Conservation (phyloP, 495 filamentous ascomycete species). For the Neurospora sp. region DNA sequence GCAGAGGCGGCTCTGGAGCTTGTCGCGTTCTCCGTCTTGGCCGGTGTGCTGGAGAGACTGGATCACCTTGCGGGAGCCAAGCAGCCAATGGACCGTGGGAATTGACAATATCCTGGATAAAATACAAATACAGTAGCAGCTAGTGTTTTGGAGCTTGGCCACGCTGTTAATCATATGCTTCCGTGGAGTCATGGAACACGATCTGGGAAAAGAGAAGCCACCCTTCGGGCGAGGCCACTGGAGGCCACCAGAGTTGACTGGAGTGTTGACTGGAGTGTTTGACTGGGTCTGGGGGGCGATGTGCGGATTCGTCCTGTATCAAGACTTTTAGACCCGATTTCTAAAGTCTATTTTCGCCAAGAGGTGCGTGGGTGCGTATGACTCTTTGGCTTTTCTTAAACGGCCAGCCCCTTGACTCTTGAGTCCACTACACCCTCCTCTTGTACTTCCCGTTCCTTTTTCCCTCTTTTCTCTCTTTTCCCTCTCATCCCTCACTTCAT, state of each 20-base stretch:
- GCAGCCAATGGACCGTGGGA: not conserved
- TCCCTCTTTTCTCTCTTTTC: conserved; percentile 14
- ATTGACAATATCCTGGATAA: not conserved
- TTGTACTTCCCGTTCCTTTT: not conserved
- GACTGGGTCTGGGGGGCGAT: not conserved
- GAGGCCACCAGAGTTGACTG: not conserved
- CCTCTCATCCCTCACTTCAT: conserved; percentile 9
- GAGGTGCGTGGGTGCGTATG: not conserved
- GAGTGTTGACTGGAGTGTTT: not conserved
- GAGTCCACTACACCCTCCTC: not conserved
- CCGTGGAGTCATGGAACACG: not conserved
- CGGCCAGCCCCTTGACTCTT: not conserved
- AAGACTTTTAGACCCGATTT: not conserved
- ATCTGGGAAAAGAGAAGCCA: not conserved
- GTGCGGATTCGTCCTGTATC: not conserved
- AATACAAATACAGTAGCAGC: not conserved
- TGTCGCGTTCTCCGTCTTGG: not conserved
- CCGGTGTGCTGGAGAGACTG: not conserved
- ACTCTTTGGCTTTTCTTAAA: not conserved
- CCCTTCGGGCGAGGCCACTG: not conserved
- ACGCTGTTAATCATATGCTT: not conserved
- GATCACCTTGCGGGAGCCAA: not conserved
- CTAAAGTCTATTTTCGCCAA: not conserved
- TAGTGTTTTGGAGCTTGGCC: not conserved
- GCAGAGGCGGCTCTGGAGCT: not conserved